Base-by-base conservation (phyloP, 148 eudicot genomes). In the Cornus kousa region DNA sequence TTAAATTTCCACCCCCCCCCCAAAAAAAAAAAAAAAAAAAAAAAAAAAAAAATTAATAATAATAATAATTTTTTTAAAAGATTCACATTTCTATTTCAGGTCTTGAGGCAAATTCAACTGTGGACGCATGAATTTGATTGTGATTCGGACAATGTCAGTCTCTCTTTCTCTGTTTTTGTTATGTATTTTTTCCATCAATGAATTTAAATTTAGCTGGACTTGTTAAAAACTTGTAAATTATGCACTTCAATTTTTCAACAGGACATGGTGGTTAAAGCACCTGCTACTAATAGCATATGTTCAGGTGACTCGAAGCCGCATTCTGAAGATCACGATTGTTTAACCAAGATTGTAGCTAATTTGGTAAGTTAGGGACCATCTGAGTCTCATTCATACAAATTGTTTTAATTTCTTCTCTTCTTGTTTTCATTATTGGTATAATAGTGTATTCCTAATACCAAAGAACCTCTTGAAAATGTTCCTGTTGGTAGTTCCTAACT, bases 51-150 rank as follows among this genome's bases (percentile, higher is more conserved):
- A 2, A 35, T 33, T 33, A 28, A 28, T 28, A 28, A 28, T 28
- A 28, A 28, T 28, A 28, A 28, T 28, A 28, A 1, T 28, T 28
- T 28, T 28, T 1, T 28, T 28, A 28, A 28, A 28, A 28, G 1
- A 28, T 35, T 35, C 37, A 4, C 37, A 35, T 35, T 35, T 35
- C 37, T 53, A 12, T 48, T 79, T 0, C 79, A 94, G 98, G 77
- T 90, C 69, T 76, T 81, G 74, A 83, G 80, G 39, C 80, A 80
- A 86, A 87, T 95, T 82, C 87, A 88, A 70, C 80, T 73, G 50
- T 91, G 89, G 93, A 88, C 73, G 9, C 8, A 79, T 79, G 87
- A 90, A 59, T 62, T 46, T 12, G 86, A 85, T 76, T 81, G 80
- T 39, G 82, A 79, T 59, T 79, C 82, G 10, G 75, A 79, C n/a